These are phyloP conservation scores for Mucor mucedo DNA, from an alignment of 371 early-diverging fungal species.

Conservation along the genomic window DNA sequence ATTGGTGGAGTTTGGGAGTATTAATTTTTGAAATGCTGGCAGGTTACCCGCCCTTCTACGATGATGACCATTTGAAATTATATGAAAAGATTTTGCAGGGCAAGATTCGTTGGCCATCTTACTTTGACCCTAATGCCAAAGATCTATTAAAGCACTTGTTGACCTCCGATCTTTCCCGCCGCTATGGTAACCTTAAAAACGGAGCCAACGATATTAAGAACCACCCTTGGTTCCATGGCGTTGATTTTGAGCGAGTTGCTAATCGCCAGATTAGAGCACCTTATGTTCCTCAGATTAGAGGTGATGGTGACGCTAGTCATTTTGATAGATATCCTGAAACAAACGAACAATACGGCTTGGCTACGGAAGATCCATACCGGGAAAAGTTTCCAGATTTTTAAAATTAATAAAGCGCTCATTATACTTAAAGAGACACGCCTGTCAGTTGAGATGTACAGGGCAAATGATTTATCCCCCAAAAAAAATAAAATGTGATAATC, in stretches of 20 bases:
- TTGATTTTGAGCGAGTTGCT: constrained; percentile 87
- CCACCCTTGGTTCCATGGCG: constrained; percentile 95
- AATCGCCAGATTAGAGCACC: constrained; percentile 86
- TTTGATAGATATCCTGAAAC: constrained; percentile 91
- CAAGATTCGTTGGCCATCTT: constrained; percentile 85
- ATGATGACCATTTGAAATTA: constrained; percentile 92
- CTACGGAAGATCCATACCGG: constrained; percentile 40
- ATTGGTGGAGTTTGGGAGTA: constrained; percentile 98
- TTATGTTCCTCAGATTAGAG: constrained; percentile 82
- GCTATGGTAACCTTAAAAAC: constrained; percentile 90
- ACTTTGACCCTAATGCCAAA: constrained; percentile 88
- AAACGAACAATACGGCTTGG: constrained; percentile 58
- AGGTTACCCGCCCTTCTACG: constrained; percentile 94
- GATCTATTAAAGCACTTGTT: constrained; percentile 90
- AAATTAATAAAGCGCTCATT: not conserved
- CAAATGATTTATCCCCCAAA: not conserved
- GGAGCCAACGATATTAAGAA: constrained; percentile 91
- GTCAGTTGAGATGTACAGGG: not conserved
- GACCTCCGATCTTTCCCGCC: constrained; percentile 86
- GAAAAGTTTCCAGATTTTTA: constrained; percentile 48
- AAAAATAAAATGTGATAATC: too few relatives aligned
- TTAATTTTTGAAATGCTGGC: constrained; percentile 75
- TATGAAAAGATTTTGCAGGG: constrained; percentile 95
- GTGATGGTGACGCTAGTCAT: constrained; percentile 94
- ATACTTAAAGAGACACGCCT: too few relatives aligned